Conservation (phyloP, 371 early-diverging fungal genomes). For the Mortierella sp. region DNA sequence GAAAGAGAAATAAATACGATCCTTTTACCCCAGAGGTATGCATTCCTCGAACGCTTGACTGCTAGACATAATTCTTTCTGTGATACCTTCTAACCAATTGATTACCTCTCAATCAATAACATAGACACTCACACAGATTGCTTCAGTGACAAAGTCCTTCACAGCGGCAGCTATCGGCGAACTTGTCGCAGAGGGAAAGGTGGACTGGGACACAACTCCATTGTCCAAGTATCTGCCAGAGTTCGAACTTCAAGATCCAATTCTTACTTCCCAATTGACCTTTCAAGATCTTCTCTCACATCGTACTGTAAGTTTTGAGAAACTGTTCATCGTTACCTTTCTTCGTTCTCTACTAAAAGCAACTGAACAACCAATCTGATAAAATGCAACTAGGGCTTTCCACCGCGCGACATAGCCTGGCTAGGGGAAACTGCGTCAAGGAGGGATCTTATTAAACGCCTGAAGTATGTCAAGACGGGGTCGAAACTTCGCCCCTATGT, state of each 20-base stretch:
- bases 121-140: conserved; percentile 23
- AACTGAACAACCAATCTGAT: too few species aligned
- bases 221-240: conserved; percentile 8
- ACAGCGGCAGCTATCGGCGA: conserved; percentile 21
- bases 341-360: too few species aligned
- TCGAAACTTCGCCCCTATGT: background rate
- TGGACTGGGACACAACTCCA: conserved; percentile 19
- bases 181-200: conserved; percentile 18
- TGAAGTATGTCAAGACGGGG: background rate
- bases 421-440: background rate
- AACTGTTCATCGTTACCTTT: background rate
- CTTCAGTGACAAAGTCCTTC: conserved; percentile 20
- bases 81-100: background rate
- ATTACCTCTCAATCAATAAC: background rate
- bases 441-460: conserved; percentile 9
- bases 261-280: conserved; percentile 15
- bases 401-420: background rate
- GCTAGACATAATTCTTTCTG: background rate
- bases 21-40: background rate
- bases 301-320: conserved; percentile 17
- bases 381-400: background rate
- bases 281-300: conserved; percentile 22
- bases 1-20: too few species aligned
- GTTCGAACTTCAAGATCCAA: conserved; percentile 13
- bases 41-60: background rate